phyloP scores from a whole-genome alignment of 2,329 filamentous ascomycete genomes.

The Paecilomyces variotii region DNA sequence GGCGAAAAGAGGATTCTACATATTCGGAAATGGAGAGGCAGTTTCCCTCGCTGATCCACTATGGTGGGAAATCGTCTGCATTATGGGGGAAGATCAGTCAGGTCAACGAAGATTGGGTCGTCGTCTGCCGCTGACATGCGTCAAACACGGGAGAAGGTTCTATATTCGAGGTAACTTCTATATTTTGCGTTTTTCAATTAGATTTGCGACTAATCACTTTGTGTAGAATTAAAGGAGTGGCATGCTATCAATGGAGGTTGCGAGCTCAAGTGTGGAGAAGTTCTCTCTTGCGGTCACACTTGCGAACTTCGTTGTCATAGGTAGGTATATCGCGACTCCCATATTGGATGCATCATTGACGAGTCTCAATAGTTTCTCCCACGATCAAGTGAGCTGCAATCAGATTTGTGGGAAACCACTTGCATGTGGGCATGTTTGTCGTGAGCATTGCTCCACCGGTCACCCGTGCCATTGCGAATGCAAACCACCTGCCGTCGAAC shows the following conservation, averaged over 20 bases:
- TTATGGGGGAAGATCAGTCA: conserved; percentile 25
- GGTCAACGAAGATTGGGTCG: conserved; percentile 35
- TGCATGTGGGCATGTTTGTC: conserved; percentile 33
- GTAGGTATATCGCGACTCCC: conserved; percentile 24
- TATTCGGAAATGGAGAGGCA: conserved; percentile 68
- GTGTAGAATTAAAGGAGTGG: conserved; percentile 46
- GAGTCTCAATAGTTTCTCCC: conserved; percentile 23
- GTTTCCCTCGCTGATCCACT: conserved; percentile 39
- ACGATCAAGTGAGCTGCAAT: conserved; percentile 29
- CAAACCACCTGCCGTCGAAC: conserved; percentile 1
- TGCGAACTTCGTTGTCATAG: conserved; percentile 48
- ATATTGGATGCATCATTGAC: neutral
- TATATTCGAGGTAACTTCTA: conserved; percentile 39
- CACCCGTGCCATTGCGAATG: conserved; percentile 25
- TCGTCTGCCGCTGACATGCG: conserved; percentile 57
- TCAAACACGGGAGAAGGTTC: conserved; percentile 47
- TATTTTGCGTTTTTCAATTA: conserved; percentile 7
- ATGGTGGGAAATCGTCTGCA: conserved; percentile 45
- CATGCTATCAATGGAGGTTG: conserved; percentile 47
- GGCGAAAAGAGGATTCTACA: conserved; percentile 69
- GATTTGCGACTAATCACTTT: neutral
- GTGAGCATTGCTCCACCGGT: conserved; percentile 18
- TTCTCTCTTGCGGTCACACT: conserved; percentile 43
- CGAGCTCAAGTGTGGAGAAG: conserved; percentile 36
- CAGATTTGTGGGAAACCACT: conserved; percentile 24